Base-by-base conservation (phyloP, 805 yeast species). In the Blastobotrys parvus region DNA sequence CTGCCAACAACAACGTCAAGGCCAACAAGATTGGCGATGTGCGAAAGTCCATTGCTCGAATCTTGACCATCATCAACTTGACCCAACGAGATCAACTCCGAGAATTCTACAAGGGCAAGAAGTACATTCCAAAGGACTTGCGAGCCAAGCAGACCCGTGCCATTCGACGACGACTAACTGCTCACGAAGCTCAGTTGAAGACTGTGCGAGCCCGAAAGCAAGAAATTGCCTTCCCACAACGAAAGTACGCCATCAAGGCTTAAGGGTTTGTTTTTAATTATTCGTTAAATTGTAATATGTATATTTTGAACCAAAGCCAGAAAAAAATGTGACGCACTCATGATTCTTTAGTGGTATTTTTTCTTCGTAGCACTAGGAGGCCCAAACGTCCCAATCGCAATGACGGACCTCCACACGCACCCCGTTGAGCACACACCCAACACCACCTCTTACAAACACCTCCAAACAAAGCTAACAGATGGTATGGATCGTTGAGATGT, bases 101-200 rank as follows among this genome's bases (percentile, higher is more conserved):
- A 74, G 92, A 82, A 68, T 82, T 85, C 79, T 89, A 89, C 90
- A 82, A 85, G 82, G 57, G 55, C 60, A 63, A 64, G 63, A 89
- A 87, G 76, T 84, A 80, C 82, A 77, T 79, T 71, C 97, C 98
- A 78, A 89, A 90, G 79, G 97, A 89, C 71, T 80, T 92, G 76
- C 90, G 97, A 78, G 95, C 88, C 63, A 92, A 92, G 90, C 86
- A 92, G 84, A 92, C 99, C 74, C 90, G 97, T 82, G 97, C 98
- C 72, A 75, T 90, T 74, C 90, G 98, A 85, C 85, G 97, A 80
- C 79, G 81, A 68, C 79, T 92, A 68, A 80, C 97, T 71, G 77
- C 82, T 67, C 71, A 72, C 72, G 96, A 92, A 77, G 81, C 85
- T 69, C 65, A 77, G 62, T 74, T 74, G 69, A 71, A 74, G 69